Conservation (phyloP, 352 stramenopile species). For the Phytophthora pistaciae region DNA sequence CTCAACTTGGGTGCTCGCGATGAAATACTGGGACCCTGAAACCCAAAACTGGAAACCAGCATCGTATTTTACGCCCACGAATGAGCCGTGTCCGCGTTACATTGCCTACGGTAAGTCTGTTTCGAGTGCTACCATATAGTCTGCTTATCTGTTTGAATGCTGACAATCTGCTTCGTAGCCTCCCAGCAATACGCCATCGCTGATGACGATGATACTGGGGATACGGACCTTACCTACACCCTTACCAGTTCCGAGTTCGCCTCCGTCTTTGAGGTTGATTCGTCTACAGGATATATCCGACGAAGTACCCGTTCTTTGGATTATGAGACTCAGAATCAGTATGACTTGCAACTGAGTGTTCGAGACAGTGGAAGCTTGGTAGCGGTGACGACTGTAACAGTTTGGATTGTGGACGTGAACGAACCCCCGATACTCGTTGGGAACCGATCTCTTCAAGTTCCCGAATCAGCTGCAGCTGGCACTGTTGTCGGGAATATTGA, state of each 20-base stretch:
- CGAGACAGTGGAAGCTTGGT: conserved; percentile 27
- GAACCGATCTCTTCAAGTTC: conserved; percentile 25
- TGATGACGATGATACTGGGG: conserved; percentile 36
- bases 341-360: conserved; percentile 34
- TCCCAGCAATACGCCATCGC: conserved; percentile 26
- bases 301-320: conserved; percentile 24
- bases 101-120: conserved; percentile 35
- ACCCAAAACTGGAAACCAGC: conserved; percentile 18
- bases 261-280: conserved; percentile 31
- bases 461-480: conserved; percentile 24
- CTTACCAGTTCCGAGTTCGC: conserved; percentile 13
- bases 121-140: not conserved
- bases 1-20: conserved; percentile 14
- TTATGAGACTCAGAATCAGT: conserved; percentile 42
- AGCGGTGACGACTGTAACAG: conserved; percentile 8
- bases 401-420: conserved; percentile 47
- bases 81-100: conserved; percentile 30
- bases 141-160: not conserved
- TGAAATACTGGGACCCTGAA: conserved; percentile 38
- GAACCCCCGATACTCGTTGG: conserved; percentile 31
- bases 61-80: conserved; percentile 30
- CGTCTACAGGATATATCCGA: conserved; percentile 34
- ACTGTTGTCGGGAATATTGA: conserved; percentile 21
- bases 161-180: conserved; percentile 14
- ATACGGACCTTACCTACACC: conserved; percentile 14